Evolutionary conservation across 495 filamentous ascomycete species (phyloP), one percentile per base, ranked within the genome.

Genomic region (Haplographium delicatum): DNA sequence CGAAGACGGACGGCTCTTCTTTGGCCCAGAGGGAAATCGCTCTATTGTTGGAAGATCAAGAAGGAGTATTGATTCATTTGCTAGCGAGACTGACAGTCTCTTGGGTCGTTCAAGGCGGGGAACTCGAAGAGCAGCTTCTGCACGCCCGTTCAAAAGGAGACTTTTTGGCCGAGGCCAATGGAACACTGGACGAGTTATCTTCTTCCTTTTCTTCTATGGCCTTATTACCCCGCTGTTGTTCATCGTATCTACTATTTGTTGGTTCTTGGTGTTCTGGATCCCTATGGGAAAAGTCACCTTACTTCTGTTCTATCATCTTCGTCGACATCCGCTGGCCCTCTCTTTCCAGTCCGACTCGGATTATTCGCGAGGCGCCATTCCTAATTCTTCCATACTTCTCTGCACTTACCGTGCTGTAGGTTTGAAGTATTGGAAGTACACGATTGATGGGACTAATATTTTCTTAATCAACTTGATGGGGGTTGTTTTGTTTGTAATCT

Each of bases 341-440:
- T 90, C 87, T 3, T 99, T 97, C 67, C 86, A 96, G 63, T 88
- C 87, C 13, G 91, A 95, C 60, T 80, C 80, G 38, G 75, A 83
- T 24, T 86, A 83, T 62, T 81, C 85, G 13, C 83, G 91, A 44
- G 70, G 75, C 1, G 74, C 77, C 20, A 82, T 76, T 6, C 81
- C 82, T 9, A 84, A 90, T 31, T 86, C 89, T 28, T 93, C 89
- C 19, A 91, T 99, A 45, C 71, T 99, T 35, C 72, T 99, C 9
- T 99, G 93, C 75, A 97, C 94, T 10, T 97, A 99, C 67, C 88
- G 94, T 52, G 93, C 91, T 24, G 91, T 91, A 11, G 93, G 93
- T 18, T 68, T 83, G 39, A 89, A 91, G 66, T 99, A 99, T 69
- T 99, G 94, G 89, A 99, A 97, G 65, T 99, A 99, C 66, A 99